Percentiles rank a stretch among this genome's conserved stretches.
These are phyloP conservation scores for Nymphaea thermarum DNA, from an alignment of 164 flowering plant genomes.

Conservation along the genomic window DNA sequence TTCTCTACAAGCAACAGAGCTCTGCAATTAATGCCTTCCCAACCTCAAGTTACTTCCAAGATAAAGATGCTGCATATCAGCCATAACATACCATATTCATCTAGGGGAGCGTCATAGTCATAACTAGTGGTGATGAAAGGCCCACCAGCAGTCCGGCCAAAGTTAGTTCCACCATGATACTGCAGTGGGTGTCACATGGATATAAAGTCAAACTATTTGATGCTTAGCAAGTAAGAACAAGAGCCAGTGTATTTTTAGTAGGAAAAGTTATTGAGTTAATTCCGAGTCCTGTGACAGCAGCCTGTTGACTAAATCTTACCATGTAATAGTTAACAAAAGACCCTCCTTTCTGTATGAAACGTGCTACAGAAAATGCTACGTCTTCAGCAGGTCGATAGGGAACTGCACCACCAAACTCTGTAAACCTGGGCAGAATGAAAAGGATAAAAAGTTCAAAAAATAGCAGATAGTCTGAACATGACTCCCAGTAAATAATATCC, in stretches of 20 bases:
- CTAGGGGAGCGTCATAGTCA: slow-evolving; percentile 98
- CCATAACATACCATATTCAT: slow-evolving; percentile 76
- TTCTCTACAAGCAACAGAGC: not conserved
- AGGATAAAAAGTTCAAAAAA: not conserved
- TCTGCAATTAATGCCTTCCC: not conserved
- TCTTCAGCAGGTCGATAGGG: slow-evolving; percentile 92
- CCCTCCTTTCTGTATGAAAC: slow-evolving; percentile 91
- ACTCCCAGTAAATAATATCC: no score
- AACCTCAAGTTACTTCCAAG: not conserved
- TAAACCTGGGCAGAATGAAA: slow-evolving; percentile 40
- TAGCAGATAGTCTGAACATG: no score
- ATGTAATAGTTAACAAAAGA: slow-evolving; percentile 88
- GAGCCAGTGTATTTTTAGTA: not conserved
- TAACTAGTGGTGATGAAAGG: slow-evolving; percentile 97
- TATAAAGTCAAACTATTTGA: not conserved
- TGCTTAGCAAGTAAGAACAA: not conserved
- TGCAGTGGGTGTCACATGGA: not conserved
- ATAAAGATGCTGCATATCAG: not conserved
- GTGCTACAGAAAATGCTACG: slow-evolving; percentile 88
- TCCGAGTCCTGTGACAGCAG: not conserved
- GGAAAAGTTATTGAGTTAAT: not conserved
- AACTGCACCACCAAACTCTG: slow-evolving; percentile 89
- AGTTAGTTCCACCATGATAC: slow-evolving; percentile 99
- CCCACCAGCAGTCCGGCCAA: slow-evolving; percentile 98
- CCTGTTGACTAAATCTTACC: slow-evolving; percentile 15